Evolutionary conservation across 2,329 filamentous ascomycete species (phyloP), one percentile per base, ranked within the genome.

Genomic region (Fusarium sp.): DNA sequence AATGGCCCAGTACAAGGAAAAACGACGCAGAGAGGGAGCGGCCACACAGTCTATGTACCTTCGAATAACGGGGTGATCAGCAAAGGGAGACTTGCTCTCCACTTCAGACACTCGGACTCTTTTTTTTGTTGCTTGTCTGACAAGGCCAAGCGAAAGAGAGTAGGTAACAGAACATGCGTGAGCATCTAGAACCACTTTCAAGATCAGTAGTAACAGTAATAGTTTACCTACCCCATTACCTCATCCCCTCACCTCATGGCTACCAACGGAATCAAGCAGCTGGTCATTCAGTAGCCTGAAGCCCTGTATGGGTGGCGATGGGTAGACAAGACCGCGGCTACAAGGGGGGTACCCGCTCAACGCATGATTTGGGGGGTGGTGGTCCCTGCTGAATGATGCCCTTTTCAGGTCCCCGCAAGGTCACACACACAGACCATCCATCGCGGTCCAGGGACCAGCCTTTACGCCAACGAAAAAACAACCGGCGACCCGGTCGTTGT

Each of bases 11-110:
- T 60, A 60, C 57, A 27, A 29, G 24, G 24, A n/a, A 60, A 60
- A 42, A 20, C 47, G 16, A 8, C 57, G 57, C 57, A 60, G 18
- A 24, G 57, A 59, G 57, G 57, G 57, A 59, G 37, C 56, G 40
- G 35, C 57, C 57, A 11, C 13, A 42, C 57, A 34, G 37, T 60
- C 57, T 42, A 60, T 60, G 57, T 60, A 60, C 57, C 57, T 60
- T 60, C n/a, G 29, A 27, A 60, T 42, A 24, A 42, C 57, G 24
- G 57, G 24, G 37, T 24, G 59, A 69, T 64, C 50, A 64, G 50
- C 65, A 22, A 22, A 69, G 35, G 50, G 50, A 62, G 47, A 64
- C 66, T 34, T 34, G 45, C 34, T 50, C 59, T 62, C 59, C 59
- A 62, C 59, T 35, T 35, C 16, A 2, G 62, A 64, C 50, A 64